Conservation (phyloP, 2,329 filamentous ascomycete species). For the Penicillium crustosum region DNA sequence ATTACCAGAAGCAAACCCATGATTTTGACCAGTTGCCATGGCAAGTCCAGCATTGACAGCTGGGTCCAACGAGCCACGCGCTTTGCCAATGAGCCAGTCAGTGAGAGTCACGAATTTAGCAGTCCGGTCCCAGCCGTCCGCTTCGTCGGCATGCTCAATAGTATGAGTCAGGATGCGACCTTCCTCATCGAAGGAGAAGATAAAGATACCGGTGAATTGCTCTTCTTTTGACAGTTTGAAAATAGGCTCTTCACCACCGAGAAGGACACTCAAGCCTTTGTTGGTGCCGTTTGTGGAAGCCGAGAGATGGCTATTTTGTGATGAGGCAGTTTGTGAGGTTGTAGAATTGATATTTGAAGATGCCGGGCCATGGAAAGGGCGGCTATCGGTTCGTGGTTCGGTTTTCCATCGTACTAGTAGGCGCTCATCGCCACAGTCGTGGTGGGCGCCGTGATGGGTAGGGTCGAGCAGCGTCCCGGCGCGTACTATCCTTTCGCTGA, state of each 20-base stretch:
- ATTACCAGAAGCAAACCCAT: constrained; percentile 5
- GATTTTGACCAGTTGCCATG: constrained; percentile 26
- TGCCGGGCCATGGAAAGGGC: constrained; percentile 18
- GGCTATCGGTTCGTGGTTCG: constrained; percentile 38
- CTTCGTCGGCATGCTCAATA: constrained; percentile 88
- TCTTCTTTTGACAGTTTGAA: constrained; percentile 59
- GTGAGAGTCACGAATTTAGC: constrained; percentile 86
- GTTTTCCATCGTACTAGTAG: constrained; percentile 91
- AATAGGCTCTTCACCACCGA: constrained; percentile 54
- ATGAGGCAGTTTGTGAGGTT: constrained; percentile 5
- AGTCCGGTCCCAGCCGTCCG: constrained; percentile 77
- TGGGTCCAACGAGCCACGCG: constrained; percentile 52
- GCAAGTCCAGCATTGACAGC: constrained; percentile 29
- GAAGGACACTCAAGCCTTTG: constrained; percentile 45
- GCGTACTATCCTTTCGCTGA: constrained; percentile 84
- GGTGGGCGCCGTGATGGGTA: constrained; percentile 33
- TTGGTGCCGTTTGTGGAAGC: constrained; percentile 37
- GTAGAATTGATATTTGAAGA: constrained; percentile 15
- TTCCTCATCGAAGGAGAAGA: constrained; percentile 90
- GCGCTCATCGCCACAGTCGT: constrained; percentile 61
- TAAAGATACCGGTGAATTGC: constrained; percentile 86
- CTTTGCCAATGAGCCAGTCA: constrained; percentile 87
- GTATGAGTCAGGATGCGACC: constrained; percentile 83
- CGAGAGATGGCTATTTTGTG: constrained; percentile 17
- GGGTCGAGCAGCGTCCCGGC: constrained; percentile 44